Evolutionary conservation across 148 eudicot species (phyloP).

Genomic region (Vaccinium darrowii): DNA sequence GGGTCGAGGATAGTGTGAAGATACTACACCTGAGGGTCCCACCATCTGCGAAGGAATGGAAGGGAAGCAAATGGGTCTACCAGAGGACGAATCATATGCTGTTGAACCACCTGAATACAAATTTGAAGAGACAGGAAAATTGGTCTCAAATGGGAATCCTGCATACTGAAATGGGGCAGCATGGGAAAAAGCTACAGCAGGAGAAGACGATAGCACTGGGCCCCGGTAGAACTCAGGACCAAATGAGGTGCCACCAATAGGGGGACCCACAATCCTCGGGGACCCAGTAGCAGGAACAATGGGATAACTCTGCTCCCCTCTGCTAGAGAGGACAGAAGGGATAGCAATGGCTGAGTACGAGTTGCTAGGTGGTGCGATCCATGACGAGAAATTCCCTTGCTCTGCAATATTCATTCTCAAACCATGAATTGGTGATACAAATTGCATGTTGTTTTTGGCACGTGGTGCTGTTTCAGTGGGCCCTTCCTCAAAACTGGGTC

Average conservation of each 20-base stretch:
- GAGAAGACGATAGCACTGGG: constrained; percentile 79
- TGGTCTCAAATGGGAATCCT: constrained; percentile 68
- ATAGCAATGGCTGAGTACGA: constrained; percentile 53
- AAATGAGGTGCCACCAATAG: constrained; percentile 42
- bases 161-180: constrained; percentile 65
- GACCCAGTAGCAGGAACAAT: constrained; percentile 44
- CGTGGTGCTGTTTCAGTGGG: constrained; percentile 35
- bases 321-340: constrained; percentile 52
- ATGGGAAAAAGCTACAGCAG: constrained; percentile 57
- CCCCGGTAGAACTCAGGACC: constrained; percentile 65
- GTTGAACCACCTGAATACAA: constrained; percentile 52
- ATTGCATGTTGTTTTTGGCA: constrained; percentile 32
- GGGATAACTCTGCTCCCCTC: constrained; percentile 54
- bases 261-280: constrained; percentile 54
- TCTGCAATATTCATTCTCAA: constrained; percentile 48
- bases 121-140: constrained; percentile 56
- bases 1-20: constrained; percentile 67
- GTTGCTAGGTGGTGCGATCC: constrained; percentile 55
- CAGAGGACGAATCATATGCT: constrained; percentile 52
- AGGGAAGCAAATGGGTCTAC: constrained; percentile 39
- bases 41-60: constrained; percentile 57
- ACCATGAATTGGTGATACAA: constrained; percentile 37
- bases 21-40: constrained; percentile 50
- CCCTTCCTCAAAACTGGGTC: constrained; percentile 69
- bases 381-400: constrained; percentile 49